Evolutionary conservation across 352 stramenopile genomes (phyloP).

Genomic region (Phytophthora kernoviae): DNA sequence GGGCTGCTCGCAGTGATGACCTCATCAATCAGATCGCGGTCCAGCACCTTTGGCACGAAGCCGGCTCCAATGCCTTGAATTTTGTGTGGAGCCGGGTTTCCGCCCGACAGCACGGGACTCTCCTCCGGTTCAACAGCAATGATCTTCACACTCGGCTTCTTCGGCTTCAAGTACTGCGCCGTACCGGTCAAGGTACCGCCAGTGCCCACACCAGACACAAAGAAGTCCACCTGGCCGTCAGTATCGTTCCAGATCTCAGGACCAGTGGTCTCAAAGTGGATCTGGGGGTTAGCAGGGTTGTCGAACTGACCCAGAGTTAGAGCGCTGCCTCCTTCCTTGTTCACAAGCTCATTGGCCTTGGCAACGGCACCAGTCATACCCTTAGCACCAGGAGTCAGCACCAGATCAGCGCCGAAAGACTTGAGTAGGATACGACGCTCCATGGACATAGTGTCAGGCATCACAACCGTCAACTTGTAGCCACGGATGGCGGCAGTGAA

Average conservation of each 20-base stretch:
- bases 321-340: conserved; percentile 13
- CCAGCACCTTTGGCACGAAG: conserved; percentile 80
- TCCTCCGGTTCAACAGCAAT: conserved; percentile 82
- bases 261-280: conserved; percentile 24
- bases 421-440: conserved; percentile 27
- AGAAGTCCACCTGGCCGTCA: conserved; percentile 18
- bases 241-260: conserved; percentile 25
- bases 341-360: conserved; percentile 21
- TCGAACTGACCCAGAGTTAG: conserved; percentile 23
- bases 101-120: conserved; percentile 75
- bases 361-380: conserved; percentile 25
- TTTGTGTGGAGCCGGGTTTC: conserved; percentile 79
- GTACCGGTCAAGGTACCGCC: conserved; percentile 87
- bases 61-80: conserved; percentile 86
- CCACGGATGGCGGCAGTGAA: conserved; percentile 14
- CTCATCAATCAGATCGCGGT: conserved; percentile 88
- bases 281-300: conserved; percentile 19
- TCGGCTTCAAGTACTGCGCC: conserved; percentile 84
- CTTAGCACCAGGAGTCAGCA: conserved; percentile 56
- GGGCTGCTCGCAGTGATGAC: conserved; percentile 83
- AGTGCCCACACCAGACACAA: conserved; percentile 71
- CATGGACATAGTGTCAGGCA: conserved; percentile 28
- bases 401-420: conserved; percentile 10
- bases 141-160: conserved; percentile 84
- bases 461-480: conserved; percentile 26